Percentiles rank a stretch among this genome's conserved stretches.
phyloP scores from a whole-genome alignment of 768 basidiomycete species.

The Suillus paluster region DNA sequence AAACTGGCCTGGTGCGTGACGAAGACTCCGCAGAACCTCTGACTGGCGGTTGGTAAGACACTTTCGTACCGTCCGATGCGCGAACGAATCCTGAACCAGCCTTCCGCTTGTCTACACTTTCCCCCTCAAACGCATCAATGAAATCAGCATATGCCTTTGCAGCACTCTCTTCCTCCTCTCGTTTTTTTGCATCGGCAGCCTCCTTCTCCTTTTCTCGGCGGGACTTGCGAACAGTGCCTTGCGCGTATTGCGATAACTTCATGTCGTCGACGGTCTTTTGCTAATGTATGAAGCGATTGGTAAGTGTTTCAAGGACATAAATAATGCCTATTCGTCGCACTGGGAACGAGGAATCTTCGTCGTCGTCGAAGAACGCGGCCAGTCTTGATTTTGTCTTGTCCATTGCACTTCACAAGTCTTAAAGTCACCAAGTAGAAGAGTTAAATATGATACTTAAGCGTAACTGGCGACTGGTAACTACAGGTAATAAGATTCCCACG shows the following conservation, averaged over 20 bases:
- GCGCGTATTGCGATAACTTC: constrained; percentile 83
- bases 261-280: constrained; percentile 85
- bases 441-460: constrained; percentile 1
- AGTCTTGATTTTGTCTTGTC: constrained; percentile 51
- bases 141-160: constrained; percentile 85
- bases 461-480: constrained; percentile 1
- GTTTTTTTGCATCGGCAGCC: constrained; percentile 86
- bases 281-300: constrained; percentile 62
- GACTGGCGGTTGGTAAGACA: constrained; percentile 47
- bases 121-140: constrained; percentile 81
- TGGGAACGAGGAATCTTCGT: constrained; percentile 86
- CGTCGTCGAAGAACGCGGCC: constrained; percentile 85
- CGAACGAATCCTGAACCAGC: constrained; percentile 65
- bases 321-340: constrained; percentile 86
- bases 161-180: constrained; percentile 80
- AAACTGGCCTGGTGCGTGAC: constrained; percentile 34
- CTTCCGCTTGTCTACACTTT: constrained; percentile 55
- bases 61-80: constrained; percentile 45
- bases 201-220: constrained; percentile 92
- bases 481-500: constrained; percentile 30
- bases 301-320: constrained; percentile 59
- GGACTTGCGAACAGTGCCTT: constrained; percentile 88
- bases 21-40: constrained; percentile 33
- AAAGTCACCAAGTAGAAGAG: constrained; percentile 7
- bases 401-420: constrained; percentile 22